Evolutionary conservation across 306 rosid genomes (phyloP).

Genomic region (Malus orientalis): DNA sequence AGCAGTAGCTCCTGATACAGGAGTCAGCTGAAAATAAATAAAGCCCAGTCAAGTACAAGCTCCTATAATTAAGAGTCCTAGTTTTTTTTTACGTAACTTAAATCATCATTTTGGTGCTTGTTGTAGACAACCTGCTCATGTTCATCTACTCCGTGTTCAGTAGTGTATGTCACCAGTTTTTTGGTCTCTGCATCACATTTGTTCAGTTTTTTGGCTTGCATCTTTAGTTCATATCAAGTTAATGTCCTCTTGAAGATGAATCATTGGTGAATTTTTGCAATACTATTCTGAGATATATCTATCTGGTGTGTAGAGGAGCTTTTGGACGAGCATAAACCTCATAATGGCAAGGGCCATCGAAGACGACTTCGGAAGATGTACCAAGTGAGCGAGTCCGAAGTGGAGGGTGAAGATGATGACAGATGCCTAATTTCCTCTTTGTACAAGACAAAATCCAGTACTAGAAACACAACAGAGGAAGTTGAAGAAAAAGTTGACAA

Average conservation of each 20-base stretch:
- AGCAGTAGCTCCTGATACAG: background rate
- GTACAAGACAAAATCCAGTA: conserved; percentile 25
- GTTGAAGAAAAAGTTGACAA: conserved; percentile 19
- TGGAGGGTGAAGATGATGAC: conserved; percentile 37
- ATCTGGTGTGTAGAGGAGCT: conserved; percentile 29
- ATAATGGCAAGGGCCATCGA: conserved; percentile 13
- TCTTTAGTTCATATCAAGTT: background rate
- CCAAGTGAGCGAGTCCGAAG: conserved; percentile 37
- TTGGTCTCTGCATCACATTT: background rate
- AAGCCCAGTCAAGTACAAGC: no score
- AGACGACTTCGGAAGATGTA: conserved; percentile 51
- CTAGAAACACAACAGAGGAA: conserved; percentile 23
- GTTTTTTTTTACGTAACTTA: background rate
- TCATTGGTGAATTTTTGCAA: background rate
- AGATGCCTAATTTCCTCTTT: conserved; percentile 39
- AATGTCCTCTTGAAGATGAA: background rate
- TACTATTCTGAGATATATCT: background rate
- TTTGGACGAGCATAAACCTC: conserved; percentile 24
- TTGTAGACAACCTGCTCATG: background rate
- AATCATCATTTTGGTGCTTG: background rate
- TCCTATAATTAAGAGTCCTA: no score
- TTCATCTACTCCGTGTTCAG: background rate
- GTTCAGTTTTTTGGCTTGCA: background rate
- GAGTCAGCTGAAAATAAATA: no score
- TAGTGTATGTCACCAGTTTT: background rate